Evolutionary conservation across 306 rosid species (phyloP), one percentile per base, ranked within the genome.

Genomic region (Castanea sativa): DNA sequence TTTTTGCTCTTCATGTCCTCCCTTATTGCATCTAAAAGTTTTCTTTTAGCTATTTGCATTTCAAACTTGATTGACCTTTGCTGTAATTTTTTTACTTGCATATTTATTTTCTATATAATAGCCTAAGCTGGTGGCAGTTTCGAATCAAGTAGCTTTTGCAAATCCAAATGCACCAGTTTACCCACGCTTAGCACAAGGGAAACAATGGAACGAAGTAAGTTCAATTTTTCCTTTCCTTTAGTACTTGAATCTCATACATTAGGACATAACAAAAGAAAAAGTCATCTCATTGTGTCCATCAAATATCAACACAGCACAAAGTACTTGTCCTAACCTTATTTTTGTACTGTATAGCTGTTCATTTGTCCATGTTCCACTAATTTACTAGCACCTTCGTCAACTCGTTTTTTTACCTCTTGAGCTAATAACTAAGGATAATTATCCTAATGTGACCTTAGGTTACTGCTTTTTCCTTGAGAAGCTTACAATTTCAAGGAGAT

Each of bases 131-230:
- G 90, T 95, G 78, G 89, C 92, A 16, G 83, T 91, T 55, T 92
- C 99, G 1, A 86, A 86, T 72, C 83, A 33, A 75, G 86, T 92
- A 74, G 77, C 90, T 71, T 95, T 95, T 75, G 51, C 77, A 69
- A 91, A 91, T 88, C 97, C 99, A 11, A 88, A 92, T 57, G 95
- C 97, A 79, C 99, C 99, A 4, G 89, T 90, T 73, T 95, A 92
- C 86, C 97, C 99, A 73, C 97, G 99, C 72, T 80, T 92, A 79
- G 99, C 99, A 56, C 99, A 86, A 84, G 99, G 97, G 64, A 95
- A 91, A 88, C 27, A 80, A 30, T 95, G 99, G 97, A 85, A 92
- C 73, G 97, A 95, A 86, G 99, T 92, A 80, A 87, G 91, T 69
- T 45, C 76, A 58, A 49, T 68, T 74, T 64, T 38, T 79, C 27